Percentiles rank a stretch among this genome's conserved stretches.
These are phyloP conservation scores for Podila epigama DNA, from an alignment of 192 early-diverging fungal species.

Conservation along the genomic window DNA sequence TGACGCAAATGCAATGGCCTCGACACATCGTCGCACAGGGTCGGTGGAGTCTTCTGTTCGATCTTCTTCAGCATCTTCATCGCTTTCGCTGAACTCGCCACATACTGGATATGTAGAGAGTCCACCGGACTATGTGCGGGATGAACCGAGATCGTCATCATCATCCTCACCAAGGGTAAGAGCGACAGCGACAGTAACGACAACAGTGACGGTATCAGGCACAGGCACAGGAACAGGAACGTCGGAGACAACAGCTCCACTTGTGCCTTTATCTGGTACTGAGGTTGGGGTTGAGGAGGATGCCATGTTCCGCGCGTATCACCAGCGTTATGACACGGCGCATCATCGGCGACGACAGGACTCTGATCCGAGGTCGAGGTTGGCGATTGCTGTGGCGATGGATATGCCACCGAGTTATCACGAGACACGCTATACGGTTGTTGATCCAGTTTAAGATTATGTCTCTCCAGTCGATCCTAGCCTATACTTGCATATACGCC, in stretches of 20 bases:
- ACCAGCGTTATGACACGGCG: conserved; percentile 31
- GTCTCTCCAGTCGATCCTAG: too few species aligned
- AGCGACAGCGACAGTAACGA: too few species aligned
- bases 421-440: conserved; percentile 25
- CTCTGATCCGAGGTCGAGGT: conserved; percentile 14
- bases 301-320: conserved; percentile 36
- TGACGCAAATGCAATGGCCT: background rate
- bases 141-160: background rate
- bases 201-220: too few species aligned
- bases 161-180: too few species aligned
- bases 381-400: background rate
- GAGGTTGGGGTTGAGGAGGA: conserved; percentile 25
- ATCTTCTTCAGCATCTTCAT: conserved; percentile 40
- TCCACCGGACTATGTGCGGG: conserved; percentile 40
- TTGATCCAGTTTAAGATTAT: conserved; percentile 45
- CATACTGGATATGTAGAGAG: conserved; percentile 6
- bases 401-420: conserved; percentile 45
- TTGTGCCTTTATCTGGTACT: background rate
- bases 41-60: conserved; percentile 36
- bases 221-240: background rate
- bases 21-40: conserved; percentile 23
- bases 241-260: background rate
- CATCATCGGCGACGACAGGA: conserved; percentile 10
- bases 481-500: background rate
- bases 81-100: conserved; percentile 29